Evolutionary conservation across 495 filamentous ascomycete genomes (phyloP).

Genomic region (Chlorociboria aeruginascens): DNA sequence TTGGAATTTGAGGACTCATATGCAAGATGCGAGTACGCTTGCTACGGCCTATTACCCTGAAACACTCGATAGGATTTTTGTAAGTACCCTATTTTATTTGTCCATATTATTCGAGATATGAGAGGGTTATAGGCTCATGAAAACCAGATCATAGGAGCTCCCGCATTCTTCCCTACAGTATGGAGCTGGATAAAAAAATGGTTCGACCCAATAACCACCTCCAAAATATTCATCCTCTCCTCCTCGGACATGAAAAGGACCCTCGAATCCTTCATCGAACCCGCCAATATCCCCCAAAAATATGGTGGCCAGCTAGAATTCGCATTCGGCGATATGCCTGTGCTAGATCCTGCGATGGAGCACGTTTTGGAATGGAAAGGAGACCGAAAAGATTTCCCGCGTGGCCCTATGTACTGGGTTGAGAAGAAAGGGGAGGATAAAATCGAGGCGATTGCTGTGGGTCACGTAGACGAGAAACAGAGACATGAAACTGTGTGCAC

Average conservation of each 20-base stretch:
- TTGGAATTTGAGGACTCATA: conserved; percentile 82
- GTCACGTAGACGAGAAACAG: conserved; percentile 23
- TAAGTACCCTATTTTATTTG: conserved; percentile 25
- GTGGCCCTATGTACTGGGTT: conserved; percentile 37
- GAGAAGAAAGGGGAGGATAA: conserved; percentile 25
- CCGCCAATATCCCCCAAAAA: conserved; percentile 64
- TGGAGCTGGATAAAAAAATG: conserved; percentile 94
- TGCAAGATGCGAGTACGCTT: conserved; percentile 77
- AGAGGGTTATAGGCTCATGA: background rate
- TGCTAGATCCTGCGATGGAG: conserved; percentile 49
- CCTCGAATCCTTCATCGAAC: conserved; percentile 69
- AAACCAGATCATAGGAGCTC: conserved; percentile 69
- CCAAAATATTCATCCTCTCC: conserved; percentile 82
- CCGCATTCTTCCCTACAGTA: conserved; percentile 83
- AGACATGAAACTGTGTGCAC: conserved; percentile 31
- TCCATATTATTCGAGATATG: background rate
- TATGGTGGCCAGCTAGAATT: conserved; percentile 80
- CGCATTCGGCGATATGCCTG: conserved; percentile 59
- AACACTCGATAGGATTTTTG: conserved; percentile 76
- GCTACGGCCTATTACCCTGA: conserved; percentile 92
- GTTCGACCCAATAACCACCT: conserved; percentile 88
- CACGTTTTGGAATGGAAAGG: conserved; percentile 34
- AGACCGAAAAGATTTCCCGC: conserved; percentile 31
- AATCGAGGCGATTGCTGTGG: conserved; percentile 34
- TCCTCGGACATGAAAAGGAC: conserved; percentile 58